A percentile compares a stretch with the other conserved stretches of the same genome.
phyloP scores from a whole-genome alignment of 352 stramenopile species.

The Nothophytophthora sp. region DNA sequence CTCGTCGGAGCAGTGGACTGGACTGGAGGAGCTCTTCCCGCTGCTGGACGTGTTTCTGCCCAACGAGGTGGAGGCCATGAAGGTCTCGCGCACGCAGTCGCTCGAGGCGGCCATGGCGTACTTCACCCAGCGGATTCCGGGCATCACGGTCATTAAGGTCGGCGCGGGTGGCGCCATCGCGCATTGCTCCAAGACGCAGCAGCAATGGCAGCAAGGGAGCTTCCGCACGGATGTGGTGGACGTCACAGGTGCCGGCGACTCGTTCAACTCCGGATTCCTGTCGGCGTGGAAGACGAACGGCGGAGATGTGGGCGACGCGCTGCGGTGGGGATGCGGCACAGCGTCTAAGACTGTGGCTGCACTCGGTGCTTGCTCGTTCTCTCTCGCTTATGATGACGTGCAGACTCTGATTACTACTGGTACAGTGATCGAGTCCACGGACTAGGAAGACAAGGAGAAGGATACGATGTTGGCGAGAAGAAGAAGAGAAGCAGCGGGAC shows the following conservation, averaged over 20 bases:
- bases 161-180: slow-evolving; percentile 62
- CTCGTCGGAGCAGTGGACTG: slow-evolving; percentile 61
- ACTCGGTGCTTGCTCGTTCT: slow-evolving; percentile 55
- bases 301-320: slow-evolving; percentile 44
- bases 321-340: slow-evolving; percentile 71
- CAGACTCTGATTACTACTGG: slow-evolving; percentile 28
- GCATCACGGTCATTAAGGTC: slow-evolving; percentile 73
- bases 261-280: slow-evolving; percentile 87
- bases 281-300: slow-evolving; percentile 58
- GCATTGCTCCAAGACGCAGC: slow-evolving; percentile 40
- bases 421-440: slow-evolving; percentile 4
- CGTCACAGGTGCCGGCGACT: slow-evolving; percentile 80
- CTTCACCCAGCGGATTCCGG: slow-evolving; percentile 42
- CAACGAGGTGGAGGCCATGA: slow-evolving; percentile 83
- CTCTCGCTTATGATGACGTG: slow-evolving; percentile 48
- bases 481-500: no score
- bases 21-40: slow-evolving; percentile 57
- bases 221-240: slow-evolving; percentile 70
- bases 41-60: slow-evolving; percentile 84
- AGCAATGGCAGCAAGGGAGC: slow-evolving; percentile 44
- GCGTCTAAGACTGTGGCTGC: slow-evolving; percentile 58
- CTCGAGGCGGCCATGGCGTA: slow-evolving; percentile 61
- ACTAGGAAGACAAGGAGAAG: background rate
- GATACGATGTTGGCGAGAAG: background rate
- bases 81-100: slow-evolving; percentile 42